Evolutionary conservation across 139 green algal genomes (phyloP).

Genomic region (Protoeuglena noctilucae): DNA sequence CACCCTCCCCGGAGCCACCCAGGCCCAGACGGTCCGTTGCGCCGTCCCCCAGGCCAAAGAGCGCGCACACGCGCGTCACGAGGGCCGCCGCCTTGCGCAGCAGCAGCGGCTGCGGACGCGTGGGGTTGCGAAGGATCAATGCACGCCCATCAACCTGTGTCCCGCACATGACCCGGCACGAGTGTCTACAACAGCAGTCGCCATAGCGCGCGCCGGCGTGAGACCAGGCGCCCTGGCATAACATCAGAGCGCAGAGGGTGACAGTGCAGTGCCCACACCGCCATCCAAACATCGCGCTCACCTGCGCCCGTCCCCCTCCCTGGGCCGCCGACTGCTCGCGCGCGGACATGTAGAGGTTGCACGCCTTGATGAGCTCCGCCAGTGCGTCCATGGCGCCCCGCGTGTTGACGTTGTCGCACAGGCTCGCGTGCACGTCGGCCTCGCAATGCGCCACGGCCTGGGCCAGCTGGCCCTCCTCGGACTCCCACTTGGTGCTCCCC

Average conservation of each 20-base stretch:
- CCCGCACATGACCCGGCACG: no score
- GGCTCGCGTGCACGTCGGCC: slow-evolving; percentile 39
- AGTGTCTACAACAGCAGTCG: no score
- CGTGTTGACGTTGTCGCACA: slow-evolving; percentile 92
- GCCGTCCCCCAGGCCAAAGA: slow-evolving; percentile 53
- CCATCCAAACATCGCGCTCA: no score
- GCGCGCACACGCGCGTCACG: slow-evolving; percentile 60
- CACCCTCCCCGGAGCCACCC: slow-evolving; percentile 6
- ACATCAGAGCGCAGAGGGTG: no score
- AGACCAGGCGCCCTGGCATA: no score
- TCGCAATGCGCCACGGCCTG: slow-evolving; percentile 16
- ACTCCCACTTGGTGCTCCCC: slow-evolving; percentile 9
- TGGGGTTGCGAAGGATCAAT: no score
- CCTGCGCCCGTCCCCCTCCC: neutral
- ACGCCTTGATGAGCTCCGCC: slow-evolving; percentile 49
- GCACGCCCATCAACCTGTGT: no score
- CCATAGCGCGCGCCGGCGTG: no score
- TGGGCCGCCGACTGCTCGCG: slow-evolving; percentile 10
- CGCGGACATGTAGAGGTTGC: slow-evolving; percentile 68
- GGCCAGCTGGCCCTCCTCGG: slow-evolving; percentile 41
- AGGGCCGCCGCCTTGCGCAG: slow-evolving; percentile 47
- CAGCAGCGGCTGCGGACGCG: slow-evolving; percentile 57
- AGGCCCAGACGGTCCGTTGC: slow-evolving; percentile 33
- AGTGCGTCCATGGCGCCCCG: slow-evolving; percentile 55
- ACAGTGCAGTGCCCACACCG: no score